Evolutionary conservation across 805 yeast genomes (phyloP).

Genomic region (Huiozyma naganishii): DNA sequence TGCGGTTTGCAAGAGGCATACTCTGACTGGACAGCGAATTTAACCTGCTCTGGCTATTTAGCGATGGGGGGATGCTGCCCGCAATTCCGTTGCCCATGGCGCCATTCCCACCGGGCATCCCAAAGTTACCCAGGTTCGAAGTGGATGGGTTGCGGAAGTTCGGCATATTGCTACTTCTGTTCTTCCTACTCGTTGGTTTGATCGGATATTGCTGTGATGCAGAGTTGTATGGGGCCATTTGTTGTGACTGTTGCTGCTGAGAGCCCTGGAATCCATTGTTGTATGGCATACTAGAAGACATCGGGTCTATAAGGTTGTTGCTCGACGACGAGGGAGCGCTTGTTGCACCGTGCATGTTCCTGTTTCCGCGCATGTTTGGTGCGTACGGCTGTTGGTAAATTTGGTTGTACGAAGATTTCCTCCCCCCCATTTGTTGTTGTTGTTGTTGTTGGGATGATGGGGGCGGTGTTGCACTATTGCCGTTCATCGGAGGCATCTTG

Average conservation of each 20-base stretch:
- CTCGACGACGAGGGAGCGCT: constrained; percentile 9
- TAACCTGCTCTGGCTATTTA: constrained; percentile 16
- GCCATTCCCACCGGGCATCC: neutral
- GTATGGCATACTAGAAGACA: constrained; percentile 1
- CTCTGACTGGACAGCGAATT: constrained; percentile 20
- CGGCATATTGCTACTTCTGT: constrained; percentile 27
- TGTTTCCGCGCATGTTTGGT: constrained; percentile 13
- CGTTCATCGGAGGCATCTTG: constrained; percentile 2
- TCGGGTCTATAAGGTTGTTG: constrained; percentile 16
- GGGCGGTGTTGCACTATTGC: neutral
- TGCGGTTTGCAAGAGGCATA: constrained; percentile 9
- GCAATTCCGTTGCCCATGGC: neutral
- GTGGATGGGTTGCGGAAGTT: constrained; percentile 25
- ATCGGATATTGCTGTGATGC: constrained; percentile 13
- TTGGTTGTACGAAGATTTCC: constrained; percentile 15
- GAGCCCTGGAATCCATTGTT: constrained; percentile 2
- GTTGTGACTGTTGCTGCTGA: constrained; percentile 1
- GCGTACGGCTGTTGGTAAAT: constrained; percentile 9
- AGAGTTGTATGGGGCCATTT: neutral
- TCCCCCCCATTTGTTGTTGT: neutral
- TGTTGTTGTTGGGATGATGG: constrained; percentile 2
- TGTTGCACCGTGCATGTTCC: constrained; percentile 23
- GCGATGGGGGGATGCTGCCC: constrained; percentile 6
- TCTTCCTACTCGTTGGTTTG: constrained; percentile 29
- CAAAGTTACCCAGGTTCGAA: constrained; percentile 3